Base-by-base conservation (phyloP, 2,329 filamentous ascomycete species). In the Drechmeria coniospora region DNA sequence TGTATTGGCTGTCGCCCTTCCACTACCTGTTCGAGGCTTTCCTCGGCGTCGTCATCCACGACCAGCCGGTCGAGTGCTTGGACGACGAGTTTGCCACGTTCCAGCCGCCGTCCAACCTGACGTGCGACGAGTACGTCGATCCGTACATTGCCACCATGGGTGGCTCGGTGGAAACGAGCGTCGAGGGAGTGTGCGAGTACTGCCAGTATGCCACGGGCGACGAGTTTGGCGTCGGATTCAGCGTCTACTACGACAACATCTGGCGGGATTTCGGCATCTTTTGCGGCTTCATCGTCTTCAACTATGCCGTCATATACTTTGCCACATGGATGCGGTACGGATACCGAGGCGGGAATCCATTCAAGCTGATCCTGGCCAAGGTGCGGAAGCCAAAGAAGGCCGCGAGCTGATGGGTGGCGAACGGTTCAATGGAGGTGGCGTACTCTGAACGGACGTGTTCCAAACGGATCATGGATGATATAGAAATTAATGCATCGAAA, bases 1-100 rank as follows among this genome's bases (percentile, higher is more conserved):
- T 75, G 67, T 79, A 79, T 46, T 69, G 66, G 49, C 56, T 79
- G 14, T 72, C 73, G 0, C 76, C 76, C 0, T 78, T 78, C 48
- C 65, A 68, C 34, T 80, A 80, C 38, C 58, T 79, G 1, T 50
- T 81, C 3, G 69, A 75, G 40, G 72, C 61, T 0, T 61, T 77
- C 28, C 54, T 81, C 1, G 66, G 58, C 0, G 61, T 65, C 10
- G 54, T 68, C 0, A 58, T 67, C 0, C 61, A 74, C 34, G 51
- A 62, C 1, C 54, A 72, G 12, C 60, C 63, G 0, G 61, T 81
- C 11, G 34, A 45, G 6, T 81, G 76, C 34, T 50, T 58, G 1
- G 34, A 54, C 4, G 51, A 53, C 1, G 76, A 81, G 42, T 62
- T 72, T 18, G 69, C 74, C 1, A 57, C 59, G 6, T 79, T 80